Evolutionary conservation across 2,329 filamentous ascomycete genomes (phyloP).

Genomic region (Pyricularia sp.): DNA sequence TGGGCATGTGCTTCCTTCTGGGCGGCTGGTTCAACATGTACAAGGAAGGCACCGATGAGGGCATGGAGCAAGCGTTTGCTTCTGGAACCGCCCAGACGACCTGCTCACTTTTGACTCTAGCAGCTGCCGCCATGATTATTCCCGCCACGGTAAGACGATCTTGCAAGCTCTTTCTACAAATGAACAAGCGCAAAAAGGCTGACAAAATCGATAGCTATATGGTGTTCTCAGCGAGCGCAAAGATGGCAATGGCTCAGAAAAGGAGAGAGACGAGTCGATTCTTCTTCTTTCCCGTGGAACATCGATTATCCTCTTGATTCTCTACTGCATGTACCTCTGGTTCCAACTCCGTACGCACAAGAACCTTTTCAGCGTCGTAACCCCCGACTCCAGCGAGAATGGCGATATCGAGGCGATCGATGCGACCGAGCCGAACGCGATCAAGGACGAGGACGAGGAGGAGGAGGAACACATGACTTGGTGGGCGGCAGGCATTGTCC

Average conservation of each 20-base stretch:
- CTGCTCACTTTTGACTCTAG: constrained; percentile 64
- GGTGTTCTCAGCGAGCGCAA: constrained; percentile 44
- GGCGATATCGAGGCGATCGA: constrained; percentile 11
- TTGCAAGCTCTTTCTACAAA: background rate
- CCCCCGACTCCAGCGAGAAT: constrained; percentile 11
- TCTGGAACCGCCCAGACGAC: constrained; percentile 70
- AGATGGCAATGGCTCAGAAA: constrained; percentile 14
- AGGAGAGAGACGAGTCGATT: constrained; percentile 45
- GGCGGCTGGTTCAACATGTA: constrained; percentile 62
- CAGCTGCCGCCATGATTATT: constrained; percentile 69
- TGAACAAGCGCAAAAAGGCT: too few species aligned
- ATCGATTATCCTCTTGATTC: constrained; percentile 61
- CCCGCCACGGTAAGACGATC: constrained; percentile 51
- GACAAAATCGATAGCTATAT: constrained; percentile 42
- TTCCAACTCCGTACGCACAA: constrained; percentile 73
- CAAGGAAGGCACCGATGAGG: constrained; percentile 18
- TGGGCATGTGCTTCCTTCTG: constrained; percentile 72
- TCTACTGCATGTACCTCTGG: constrained; percentile 68
- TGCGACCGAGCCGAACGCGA: constrained; percentile 7
- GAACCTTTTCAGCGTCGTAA: constrained; percentile 45
- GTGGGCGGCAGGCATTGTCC: constrained; percentile 52
- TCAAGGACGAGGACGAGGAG: constrained; percentile 27
- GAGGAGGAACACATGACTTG: constrained; percentile 48
- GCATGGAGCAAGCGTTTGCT: constrained; percentile 64
- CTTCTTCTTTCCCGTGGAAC: constrained; percentile 67